These are phyloP conservation scores for Phytophthora melonis DNA, from an alignment of 352 stramenopile species.

Conservation along the genomic window DNA sequence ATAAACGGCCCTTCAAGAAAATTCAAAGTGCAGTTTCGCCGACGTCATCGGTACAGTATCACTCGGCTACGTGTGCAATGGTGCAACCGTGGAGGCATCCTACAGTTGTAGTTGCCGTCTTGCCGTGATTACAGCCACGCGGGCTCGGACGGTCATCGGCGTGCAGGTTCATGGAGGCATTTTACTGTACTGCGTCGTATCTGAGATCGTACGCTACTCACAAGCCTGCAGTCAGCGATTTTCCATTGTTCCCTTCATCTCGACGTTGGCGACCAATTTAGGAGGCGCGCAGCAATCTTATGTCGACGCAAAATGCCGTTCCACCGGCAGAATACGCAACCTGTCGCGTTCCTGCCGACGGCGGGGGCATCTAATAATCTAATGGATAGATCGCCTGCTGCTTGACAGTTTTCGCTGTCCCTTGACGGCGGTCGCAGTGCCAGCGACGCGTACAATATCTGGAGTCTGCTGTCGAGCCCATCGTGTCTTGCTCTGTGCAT, in stretches of 20 bases:
- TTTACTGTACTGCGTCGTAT: not conserved
- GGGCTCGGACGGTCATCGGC: not conserved
- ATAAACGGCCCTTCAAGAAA: not conserved
- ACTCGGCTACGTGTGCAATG: too few relatives aligned
- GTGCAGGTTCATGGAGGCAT: too few relatives aligned
- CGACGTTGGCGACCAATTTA: not conserved
- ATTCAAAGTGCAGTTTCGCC: not conserved
- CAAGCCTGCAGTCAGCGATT: not conserved
- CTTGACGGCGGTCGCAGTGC: too few relatives aligned
- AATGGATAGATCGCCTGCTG: not conserved
- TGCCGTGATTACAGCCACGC: not conserved
- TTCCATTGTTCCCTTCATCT: not conserved
- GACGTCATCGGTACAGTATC: not conserved
- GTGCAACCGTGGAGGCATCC: too few relatives aligned
- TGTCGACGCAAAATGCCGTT: constrained; percentile 1
- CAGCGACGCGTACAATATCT: too few relatives aligned
- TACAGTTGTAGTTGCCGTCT: too few relatives aligned
- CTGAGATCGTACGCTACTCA: not conserved
- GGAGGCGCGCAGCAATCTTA: constrained; percentile 8
- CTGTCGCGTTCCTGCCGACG: not conserved
- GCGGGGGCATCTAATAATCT: not conserved
- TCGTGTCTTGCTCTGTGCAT: not conserved
- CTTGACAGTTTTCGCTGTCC: not conserved
- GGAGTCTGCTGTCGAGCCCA: not conserved
- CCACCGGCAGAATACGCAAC: not conserved